Evolutionary conservation across 495 filamentous ascomycete genomes (phyloP), one percentile per base, ranked within the genome.

Genomic region (Daldinia decipiens): DNA sequence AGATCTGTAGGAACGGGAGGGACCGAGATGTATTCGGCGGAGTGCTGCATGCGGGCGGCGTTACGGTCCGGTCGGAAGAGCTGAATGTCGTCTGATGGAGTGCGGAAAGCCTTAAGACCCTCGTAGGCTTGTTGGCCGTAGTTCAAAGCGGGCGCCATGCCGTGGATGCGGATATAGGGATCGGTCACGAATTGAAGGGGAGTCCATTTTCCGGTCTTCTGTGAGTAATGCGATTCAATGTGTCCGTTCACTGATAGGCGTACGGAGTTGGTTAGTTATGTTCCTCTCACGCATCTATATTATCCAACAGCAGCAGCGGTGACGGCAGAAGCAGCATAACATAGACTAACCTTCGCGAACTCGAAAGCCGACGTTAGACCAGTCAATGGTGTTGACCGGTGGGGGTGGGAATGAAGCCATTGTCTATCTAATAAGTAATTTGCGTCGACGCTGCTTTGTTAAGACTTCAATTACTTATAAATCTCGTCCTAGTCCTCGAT

Each of bases 81-180:
- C 67, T 87, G 84, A 77, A 97, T 92, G 59, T 82, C 73, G 70
- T 86, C 78, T 38, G 83, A 82, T 31, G 90, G 88, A 36, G 86
- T 84, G 38, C 94, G 92, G 85, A 97, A 96, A 57, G 94, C 93
- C 79, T 97, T 98, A 62, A 97, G 85, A 9, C 94, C 94, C 73
- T 97, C 94, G 85, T 94, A 97, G 53, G 92, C 94, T 82, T 97
- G 94, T 72, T 95, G 92, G 45, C 91, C 94, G 77, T 97, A 97
- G 84, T 97, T 97, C 47, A 97, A 86, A 36, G 85, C 94, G 0
- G 94, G 94, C 0, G 92, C 88, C 90, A 97, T 93, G 66, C 93
- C 94, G 80, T 97, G 94, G 73, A 97, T 87, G 59, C 86, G 85
- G 63, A 97, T 86, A 82, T 84, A 92, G 4, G 94, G 94, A 71